Base-by-base conservation (phyloP, 345 rosid species). In the Eucalyptus sp. region DNA sequence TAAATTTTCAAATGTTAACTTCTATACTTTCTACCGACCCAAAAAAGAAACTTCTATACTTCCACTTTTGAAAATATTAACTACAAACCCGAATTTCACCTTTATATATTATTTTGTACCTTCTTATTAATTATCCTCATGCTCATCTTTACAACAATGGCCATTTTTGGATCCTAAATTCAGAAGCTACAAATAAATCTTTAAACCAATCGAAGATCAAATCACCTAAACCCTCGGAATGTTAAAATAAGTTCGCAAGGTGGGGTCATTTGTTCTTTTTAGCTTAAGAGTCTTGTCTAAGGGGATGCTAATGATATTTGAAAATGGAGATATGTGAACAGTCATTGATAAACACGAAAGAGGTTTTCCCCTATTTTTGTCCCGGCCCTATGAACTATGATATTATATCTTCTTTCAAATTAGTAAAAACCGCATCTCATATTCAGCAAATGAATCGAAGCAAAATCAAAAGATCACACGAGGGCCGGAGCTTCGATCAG, bases 331-430 rank as follows among this genome's bases (percentile, higher is more conserved):
- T 37, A 71, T 37, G 27, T 33, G 37, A 68, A 17, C 17, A 29
- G 3, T 68, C 8, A 13, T 66, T 14, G 58, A 52, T 2, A 52
- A 52, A 3, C 58, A 3, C 58, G 1, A 52, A 52, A 52, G 25
- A 52, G 20, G 25, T 52, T 52, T 52, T 7, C 10, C 10, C 58
- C 58, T 52, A 18, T 20, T 52, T 17, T 33, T 16, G 41, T 33
- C 11, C 7, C 41, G 0, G 6, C 0, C 20, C 7, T 5, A 10
- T 37, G 11, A 71, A 11, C 7, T 5, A 10, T 37, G 11, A 71
- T 17, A 9, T 71, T 22, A 33, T 15, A 29, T 64, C 46, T 37
- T 33, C 25, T 10, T 71, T 71, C 83, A 11, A 37, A 18, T 37
- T 37, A 71, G 25, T 20, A 33, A 33, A 33, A 66, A 71, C 25